These are phyloP conservation scores for Penicillium sp. DNA, from an alignment of 2,329 filamentous ascomycete genomes.

Conservation along the genomic window DNA sequence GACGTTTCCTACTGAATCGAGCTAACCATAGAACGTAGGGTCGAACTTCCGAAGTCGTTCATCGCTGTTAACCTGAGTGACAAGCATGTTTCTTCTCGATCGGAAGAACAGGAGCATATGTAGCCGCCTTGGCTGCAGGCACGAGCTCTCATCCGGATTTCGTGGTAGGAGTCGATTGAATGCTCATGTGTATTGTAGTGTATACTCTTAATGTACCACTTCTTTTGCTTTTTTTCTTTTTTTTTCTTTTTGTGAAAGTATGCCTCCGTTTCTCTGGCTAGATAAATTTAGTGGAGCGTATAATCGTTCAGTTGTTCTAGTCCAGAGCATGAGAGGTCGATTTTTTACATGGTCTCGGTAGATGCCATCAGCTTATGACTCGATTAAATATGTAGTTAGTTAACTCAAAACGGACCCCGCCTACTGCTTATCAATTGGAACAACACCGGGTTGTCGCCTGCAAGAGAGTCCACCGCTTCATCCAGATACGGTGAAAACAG, in stretches of 20 bases:
- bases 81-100: constrained; percentile 36
- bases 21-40: constrained; percentile 27
- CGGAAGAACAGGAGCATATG: constrained; percentile 1
- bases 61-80: constrained; percentile 51
- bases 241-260: not conserved
- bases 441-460: not conserved
- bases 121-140: not conserved
- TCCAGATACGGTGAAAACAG: not conserved
- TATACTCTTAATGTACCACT: not conserved
- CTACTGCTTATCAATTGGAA: not conserved
- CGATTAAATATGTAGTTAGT: too few relatives aligned
- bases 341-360: not conserved
- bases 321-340: not conserved
- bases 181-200: not conserved
- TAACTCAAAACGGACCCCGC: not conserved
- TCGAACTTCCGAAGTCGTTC: constrained; percentile 51
- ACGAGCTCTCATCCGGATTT: not conserved
- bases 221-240: not conserved
- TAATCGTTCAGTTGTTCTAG: not conserved
- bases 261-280: not conserved
- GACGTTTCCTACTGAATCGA: not conserved
- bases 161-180: not conserved
- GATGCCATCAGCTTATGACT: not conserved
- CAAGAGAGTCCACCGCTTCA: too few relatives aligned
- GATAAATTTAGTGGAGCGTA: not conserved